Evolutionary conservation across 192 early-diverging fungal species (phyloP), one percentile per base, ranked within the genome.

Genomic region (Coemansia sp.): DNA sequence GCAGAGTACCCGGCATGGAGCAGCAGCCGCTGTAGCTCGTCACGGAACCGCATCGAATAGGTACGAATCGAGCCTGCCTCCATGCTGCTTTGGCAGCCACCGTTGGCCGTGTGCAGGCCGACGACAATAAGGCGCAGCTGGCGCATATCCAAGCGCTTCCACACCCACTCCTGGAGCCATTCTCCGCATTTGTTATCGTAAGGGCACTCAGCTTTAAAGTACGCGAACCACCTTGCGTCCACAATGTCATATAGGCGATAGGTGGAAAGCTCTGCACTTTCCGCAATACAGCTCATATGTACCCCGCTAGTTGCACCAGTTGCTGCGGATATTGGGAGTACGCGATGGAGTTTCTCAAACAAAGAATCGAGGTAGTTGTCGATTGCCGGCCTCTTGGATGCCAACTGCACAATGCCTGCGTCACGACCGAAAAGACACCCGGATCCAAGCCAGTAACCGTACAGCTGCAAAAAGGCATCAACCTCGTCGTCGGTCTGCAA

Each of bases 1-100:
- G 79, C 64, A n/a, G 74, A 68, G 52, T 76, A 80, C 3, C 79
- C 79, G 4, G 67, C 74, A 36, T 76, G 79, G 47, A 80, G 67
- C 20, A 75, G 66, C 40, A 80, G 71, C 0, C 47, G 51, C 65
- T 80, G 79, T 15, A 80, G n/a, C 63, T 76, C 74, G 40, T 80
- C 79, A 49, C 79, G 79, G 65, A 76, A 52, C 3, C 20, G 24
- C 15, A 43, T 46, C 41, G 70, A 70, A 2, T 42, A 16, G 3
- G 69, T 59, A 49, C 47, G 42, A 41, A 80, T 65, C 20, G 40
- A 62, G 38, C 61, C 42, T 2, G 59, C 29, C 41, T 41, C 27
- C 16, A 29, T 13, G 38, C 7, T 36, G 27, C 27, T 27, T 27
- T 27, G 27, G 27, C 27, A 27, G 46, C 60, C 54, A 29, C 5